Evolutionary conservation across 352 stramenopile species (phyloP).

Genomic region (Elongisporangium undulatum): DNA sequence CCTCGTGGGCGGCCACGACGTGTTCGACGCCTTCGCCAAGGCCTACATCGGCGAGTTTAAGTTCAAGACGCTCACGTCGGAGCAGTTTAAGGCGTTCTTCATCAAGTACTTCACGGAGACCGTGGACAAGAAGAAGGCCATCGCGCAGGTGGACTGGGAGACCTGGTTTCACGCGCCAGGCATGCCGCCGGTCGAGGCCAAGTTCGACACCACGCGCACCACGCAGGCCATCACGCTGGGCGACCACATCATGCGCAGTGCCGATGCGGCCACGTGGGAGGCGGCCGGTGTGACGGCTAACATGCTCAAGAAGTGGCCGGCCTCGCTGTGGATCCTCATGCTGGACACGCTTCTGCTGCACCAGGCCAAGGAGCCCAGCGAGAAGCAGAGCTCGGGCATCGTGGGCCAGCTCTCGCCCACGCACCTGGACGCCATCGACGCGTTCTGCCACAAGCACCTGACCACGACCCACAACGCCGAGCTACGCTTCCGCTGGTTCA

Average conservation of each 20-base stretch:
- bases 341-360: conserved; percentile 53
- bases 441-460: conserved; percentile 40
- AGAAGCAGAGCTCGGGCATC: background rate
- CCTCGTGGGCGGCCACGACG: conserved; percentile 37
- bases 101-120: conserved; percentile 65
- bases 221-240: conserved; percentile 32
- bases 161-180: conserved; percentile 88
- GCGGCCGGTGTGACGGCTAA: background rate
- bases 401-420: conserved; percentile 13
- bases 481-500: conserved; percentile 70
- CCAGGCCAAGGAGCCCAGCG: conserved; percentile 12
- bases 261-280: conserved; percentile 23
- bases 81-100: conserved; percentile 73
- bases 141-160: conserved; percentile 90
- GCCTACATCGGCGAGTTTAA: conserved; percentile 90
- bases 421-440: conserved; percentile 54
- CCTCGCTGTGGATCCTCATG: conserved; percentile 49
- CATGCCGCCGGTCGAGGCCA: conserved; percentile 81
- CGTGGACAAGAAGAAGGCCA: conserved; percentile 19
- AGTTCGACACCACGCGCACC: conserved; percentile 87
- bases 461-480: conserved; percentile 59
- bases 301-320: conserved; percentile 27
- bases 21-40: conserved; percentile 86
- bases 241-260: conserved; percentile 26
- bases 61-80: conserved; percentile 83